A percentile compares a stretch with the other conserved stretches of the same genome.
These are phyloP conservation scores for Tylopilus felleus DNA, from an alignment of 768 basidiomycete genomes.

Conservation along the genomic window DNA sequence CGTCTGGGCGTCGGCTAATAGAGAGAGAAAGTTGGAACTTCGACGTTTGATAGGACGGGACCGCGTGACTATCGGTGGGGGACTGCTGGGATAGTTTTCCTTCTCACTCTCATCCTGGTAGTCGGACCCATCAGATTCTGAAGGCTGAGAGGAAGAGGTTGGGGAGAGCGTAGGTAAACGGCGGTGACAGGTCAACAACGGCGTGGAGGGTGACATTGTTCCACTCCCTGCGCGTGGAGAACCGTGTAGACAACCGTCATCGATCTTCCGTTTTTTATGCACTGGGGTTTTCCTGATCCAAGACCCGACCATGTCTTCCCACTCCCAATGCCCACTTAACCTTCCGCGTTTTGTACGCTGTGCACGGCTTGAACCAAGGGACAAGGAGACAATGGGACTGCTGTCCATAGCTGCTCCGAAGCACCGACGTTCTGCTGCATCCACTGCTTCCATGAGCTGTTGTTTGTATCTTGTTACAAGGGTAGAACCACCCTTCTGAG, in stretches of 20 bases:
- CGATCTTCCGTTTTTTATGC: conserved; percentile 23
- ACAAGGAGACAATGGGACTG: conserved; percentile 16
- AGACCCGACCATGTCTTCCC: conserved; percentile 46
- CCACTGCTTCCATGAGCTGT: conserved; percentile 43
- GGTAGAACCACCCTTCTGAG: conserved; percentile 20
- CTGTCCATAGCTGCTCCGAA: conserved; percentile 30
- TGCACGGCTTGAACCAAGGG: conserved; percentile 1
- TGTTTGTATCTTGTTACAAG: conserved; percentile 36
- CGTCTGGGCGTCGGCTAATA: conserved; percentile 39
- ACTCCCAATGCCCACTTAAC: conserved; percentile 39
- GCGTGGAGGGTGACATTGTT: background rate
- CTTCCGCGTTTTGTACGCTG: conserved; percentile 9
- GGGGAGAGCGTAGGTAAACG: conserved; percentile 7
- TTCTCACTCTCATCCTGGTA: conserved; percentile 21
- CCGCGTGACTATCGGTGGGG: conserved; percentile 1
- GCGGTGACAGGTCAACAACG: conserved; percentile 1
- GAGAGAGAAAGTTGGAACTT: conserved; percentile 35
- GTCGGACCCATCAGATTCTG: conserved; percentile 19
- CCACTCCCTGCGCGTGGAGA: background rate
- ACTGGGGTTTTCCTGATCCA: conserved; percentile 42
- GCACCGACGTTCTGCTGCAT: conserved; percentile 50
- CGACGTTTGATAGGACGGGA: conserved; percentile 15
- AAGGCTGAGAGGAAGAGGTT: conserved; percentile 8
- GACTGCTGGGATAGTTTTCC: conserved; percentile 17
- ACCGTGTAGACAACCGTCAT: background rate